Evolutionary conservation across 2,329 filamentous ascomycete species (phyloP).

Genomic region (Myrmaecium sp.): DNA sequence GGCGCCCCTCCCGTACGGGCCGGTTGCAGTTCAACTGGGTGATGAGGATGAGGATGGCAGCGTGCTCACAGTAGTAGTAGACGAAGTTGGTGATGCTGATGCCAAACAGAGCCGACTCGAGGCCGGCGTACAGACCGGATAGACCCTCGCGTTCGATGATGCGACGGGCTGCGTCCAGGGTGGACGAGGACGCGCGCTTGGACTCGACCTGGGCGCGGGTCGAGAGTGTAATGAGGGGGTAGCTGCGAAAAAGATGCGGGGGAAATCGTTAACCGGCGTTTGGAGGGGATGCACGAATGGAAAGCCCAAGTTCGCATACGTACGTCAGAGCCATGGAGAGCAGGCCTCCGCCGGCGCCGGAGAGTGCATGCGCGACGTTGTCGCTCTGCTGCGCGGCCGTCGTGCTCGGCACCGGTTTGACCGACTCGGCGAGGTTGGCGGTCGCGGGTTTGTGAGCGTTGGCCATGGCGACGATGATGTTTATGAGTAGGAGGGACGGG

Average conservation of each 20-base stretch:
- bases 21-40: neutral
- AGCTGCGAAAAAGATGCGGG: slow-evolving; percentile 38
- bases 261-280: neutral
- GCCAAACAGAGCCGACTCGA: slow-evolving; percentile 88
- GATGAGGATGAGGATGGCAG: neutral
- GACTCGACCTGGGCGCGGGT: slow-evolving; percentile 97
- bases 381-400: slow-evolving; percentile 69
- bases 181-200: slow-evolving; percentile 72
- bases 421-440: slow-evolving; percentile 8
- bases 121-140: slow-evolving; percentile 73
- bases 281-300: neutral
- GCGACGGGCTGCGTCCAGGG: slow-evolving; percentile 63
- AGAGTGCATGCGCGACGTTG: slow-evolving; percentile 90
- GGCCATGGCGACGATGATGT: too few relatives aligned
- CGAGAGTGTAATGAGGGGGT: slow-evolving; percentile 92
- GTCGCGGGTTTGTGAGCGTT: too few relatives aligned
- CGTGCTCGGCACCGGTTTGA: too few relatives aligned
- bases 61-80: slow-evolving; percentile 74
- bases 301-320: too few relatives aligned
- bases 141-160: slow-evolving; percentile 89
- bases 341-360: slow-evolving; percentile 82
- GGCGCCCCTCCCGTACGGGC: neutral
- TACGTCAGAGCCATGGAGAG: slow-evolving; percentile 93
- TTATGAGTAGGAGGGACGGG: too few relatives aligned
- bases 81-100: slow-evolving; percentile 99